phyloP scores from a whole-genome alignment of 108 stramenopile species.

The Nannochloropsis oceanica region DNA sequence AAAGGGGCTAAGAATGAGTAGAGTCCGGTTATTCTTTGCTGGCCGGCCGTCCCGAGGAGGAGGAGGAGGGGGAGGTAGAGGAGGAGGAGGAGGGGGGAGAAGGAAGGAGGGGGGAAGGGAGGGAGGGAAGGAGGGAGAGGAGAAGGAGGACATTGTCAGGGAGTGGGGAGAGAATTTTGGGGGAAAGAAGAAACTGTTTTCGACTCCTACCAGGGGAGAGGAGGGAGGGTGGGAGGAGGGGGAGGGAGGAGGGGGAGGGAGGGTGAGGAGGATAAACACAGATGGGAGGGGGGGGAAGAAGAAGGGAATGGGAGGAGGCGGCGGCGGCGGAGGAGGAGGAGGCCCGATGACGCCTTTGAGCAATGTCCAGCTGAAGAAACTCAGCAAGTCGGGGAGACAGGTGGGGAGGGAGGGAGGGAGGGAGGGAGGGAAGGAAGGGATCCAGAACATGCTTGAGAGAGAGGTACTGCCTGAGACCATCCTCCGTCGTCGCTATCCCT shows the following conservation, averaged over 20 bases:
- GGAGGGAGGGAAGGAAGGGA: neutral
- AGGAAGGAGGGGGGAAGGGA: neutral
- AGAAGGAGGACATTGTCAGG: neutral
- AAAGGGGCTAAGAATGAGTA: neutral
- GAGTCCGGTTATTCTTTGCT: neutral
- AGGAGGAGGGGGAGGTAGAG: neutral
- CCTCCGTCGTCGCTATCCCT: neutral
- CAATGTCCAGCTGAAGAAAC: neutral
- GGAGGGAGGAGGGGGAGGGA: neutral
- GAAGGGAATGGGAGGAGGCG: neutral
- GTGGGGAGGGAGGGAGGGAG: neutral
- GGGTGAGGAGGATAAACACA: too few relatives aligned
- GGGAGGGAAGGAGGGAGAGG: neutral
- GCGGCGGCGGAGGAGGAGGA: neutral
- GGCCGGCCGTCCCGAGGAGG: neutral
- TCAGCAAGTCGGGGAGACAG: neutral
- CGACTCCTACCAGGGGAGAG: neutral
- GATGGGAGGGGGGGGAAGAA: too few relatives aligned
- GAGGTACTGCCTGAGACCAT: too few relatives aligned
- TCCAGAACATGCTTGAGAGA: too few relatives aligned
- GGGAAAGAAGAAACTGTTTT: neutral
- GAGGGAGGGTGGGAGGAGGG: neutral
- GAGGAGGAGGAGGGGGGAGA: neutral
- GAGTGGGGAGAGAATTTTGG: neutral
- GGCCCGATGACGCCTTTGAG: neutral